These are phyloP conservation scores for Phytopythium litorale DNA, from an alignment of 352 stramenopile species.

Conservation along the genomic window DNA sequence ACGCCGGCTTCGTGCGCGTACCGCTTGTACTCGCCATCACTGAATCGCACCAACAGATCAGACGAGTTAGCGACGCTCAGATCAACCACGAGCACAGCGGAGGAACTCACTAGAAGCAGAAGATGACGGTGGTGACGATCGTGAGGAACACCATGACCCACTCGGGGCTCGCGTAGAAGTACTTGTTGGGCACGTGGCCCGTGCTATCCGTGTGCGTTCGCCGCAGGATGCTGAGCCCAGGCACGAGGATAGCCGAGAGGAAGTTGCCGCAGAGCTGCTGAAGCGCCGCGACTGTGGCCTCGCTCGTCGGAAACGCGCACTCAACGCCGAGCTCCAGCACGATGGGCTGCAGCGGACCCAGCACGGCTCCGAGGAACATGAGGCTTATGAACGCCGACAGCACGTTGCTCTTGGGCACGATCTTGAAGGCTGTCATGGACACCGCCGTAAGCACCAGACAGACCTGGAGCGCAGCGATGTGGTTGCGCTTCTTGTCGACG, in stretches of 20 bases:
- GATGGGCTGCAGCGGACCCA: constrained; percentile 66
- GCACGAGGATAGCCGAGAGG: constrained; percentile 57
- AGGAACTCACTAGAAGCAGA: constrained; percentile 51
- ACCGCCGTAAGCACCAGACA: constrained; percentile 48
- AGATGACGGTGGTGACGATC: constrained; percentile 34
- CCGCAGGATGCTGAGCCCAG: constrained; percentile 38
- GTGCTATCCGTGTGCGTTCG: constrained; percentile 27
- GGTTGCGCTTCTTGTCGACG: constrained; percentile 55
- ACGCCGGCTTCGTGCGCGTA: constrained; percentile 29
- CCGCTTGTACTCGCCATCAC: constrained; percentile 55
- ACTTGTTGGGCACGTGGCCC: constrained; percentile 23
- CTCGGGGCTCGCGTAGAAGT: constrained; percentile 50
- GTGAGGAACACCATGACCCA: constrained; percentile 47
- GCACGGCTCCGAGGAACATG: constrained; percentile 44
- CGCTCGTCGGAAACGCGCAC: constrained; percentile 69
- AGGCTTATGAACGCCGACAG: constrained; percentile 38
- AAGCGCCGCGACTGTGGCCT: constrained; percentile 67
- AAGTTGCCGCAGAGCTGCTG: constrained; percentile 81
- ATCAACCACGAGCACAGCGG: background rate
- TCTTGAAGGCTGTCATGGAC: constrained; percentile 41
- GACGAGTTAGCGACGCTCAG: background rate
- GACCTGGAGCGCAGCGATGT: constrained; percentile 51
- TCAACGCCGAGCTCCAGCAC: constrained; percentile 69
- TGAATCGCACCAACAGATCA: constrained; percentile 9
- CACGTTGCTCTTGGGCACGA: constrained; percentile 28